These are phyloP conservation scores for Colletotrichum sp. DNA, from an alignment of 2,329 filamentous ascomycete species.

Conservation along the genomic window DNA sequence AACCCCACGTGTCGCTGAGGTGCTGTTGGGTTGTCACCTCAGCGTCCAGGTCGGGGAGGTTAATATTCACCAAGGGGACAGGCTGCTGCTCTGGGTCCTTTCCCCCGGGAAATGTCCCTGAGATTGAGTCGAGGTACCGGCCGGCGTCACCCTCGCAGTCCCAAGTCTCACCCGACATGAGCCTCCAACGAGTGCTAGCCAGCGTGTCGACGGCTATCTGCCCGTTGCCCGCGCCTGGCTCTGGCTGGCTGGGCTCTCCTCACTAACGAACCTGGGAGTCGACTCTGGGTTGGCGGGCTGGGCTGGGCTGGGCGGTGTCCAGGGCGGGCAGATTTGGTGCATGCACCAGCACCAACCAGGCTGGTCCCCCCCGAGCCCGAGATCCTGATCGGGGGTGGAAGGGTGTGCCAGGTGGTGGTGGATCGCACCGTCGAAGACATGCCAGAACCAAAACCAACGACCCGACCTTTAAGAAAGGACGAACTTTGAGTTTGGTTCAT, in stretches of 20 bases:
- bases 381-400: conserved; percentile 15
- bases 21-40: neutral
- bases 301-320: conserved; percentile 9
- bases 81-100: neutral
- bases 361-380: neutral
- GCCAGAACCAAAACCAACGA: conserved; percentile 19
- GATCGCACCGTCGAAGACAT: conserved; percentile 19
- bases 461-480: conserved; percentile 9
- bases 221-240: neutral
- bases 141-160: neutral
- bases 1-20: conserved; percentile 11
- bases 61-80: conserved; percentile 13
- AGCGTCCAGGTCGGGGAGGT: neutral
- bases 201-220: neutral
- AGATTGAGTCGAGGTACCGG: neutral
- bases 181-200: neutral
- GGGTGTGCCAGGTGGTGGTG: neutral
- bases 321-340: conserved; percentile 5
- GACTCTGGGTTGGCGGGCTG: neutral
- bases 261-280: neutral
- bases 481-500: conserved; percentile 22
- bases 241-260: neutral
- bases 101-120: conserved; percentile 5
- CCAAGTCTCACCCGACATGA: neutral
- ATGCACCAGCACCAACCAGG: conserved; percentile 2